Evolutionary conservation across 129 eudicot species (phyloP).

Genomic region (Helianthus tuberosus): DNA sequence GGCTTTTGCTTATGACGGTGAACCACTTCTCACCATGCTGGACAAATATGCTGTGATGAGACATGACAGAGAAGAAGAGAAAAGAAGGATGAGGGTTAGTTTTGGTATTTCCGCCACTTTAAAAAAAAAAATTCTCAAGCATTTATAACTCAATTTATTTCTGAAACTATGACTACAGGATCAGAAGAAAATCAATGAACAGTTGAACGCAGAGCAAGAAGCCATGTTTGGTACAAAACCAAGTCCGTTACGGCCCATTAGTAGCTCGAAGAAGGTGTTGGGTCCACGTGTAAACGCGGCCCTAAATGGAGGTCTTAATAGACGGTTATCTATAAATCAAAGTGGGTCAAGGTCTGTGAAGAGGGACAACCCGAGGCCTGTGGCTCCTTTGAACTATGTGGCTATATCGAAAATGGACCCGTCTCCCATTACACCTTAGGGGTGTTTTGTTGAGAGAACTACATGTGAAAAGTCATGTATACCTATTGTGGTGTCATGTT

Average conservation of each 20-base stretch:
- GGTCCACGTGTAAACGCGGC: slow-evolving; percentile 15
- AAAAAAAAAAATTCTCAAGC: not conserved
- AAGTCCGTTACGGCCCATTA: slow-evolving; percentile 72
- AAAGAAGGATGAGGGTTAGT: slow-evolving; percentile 88
- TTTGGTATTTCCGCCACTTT: not conserved
- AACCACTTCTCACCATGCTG: slow-evolving; percentile 90
- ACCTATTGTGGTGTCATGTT: not conserved
- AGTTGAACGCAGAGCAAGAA: slow-evolving; percentile 73
- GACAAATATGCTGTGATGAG: slow-evolving; percentile 84
- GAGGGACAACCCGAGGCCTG: slow-evolving; percentile 61
- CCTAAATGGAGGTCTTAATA: slow-evolving; percentile 54
- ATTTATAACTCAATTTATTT: not conserved
- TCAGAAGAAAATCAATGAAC: slow-evolving; percentile 88
- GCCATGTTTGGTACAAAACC: slow-evolving; percentile 71
- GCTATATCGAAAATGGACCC: slow-evolving; percentile 74
- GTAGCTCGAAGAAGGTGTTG: slow-evolving; percentile 62
- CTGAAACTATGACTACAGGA: slow-evolving; percentile 52
- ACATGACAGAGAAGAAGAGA: slow-evolving; percentile 95
- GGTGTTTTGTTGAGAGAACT: not conserved
- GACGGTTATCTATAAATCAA: slow-evolving; percentile 74
- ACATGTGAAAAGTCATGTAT: not conserved
- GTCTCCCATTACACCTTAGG: slow-evolving; percentile 9
- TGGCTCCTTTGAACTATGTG: slow-evolving; percentile 82
- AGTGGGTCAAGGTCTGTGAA: slow-evolving; percentile 53
- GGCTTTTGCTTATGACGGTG: slow-evolving; percentile 87